Conservation (phyloP, 441 rosid species). For the Syzygium syzygioides region DNA sequence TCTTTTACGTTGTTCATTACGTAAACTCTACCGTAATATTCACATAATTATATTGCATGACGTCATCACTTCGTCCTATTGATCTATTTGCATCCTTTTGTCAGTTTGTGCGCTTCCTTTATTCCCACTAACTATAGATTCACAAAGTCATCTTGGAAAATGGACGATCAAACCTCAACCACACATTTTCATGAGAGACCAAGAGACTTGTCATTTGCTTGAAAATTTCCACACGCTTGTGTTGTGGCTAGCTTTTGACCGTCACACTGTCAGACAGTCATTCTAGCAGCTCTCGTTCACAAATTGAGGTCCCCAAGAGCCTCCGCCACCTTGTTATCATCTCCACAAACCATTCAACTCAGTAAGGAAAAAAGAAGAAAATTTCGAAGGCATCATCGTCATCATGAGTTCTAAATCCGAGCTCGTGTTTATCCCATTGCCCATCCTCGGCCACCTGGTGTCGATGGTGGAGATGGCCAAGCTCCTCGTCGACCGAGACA, state of each 20-base stretch:
- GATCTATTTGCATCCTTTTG: neutral
- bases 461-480: constrained; percentile 1
- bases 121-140: neutral
- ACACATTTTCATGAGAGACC: too few species aligned
- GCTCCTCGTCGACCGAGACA: neutral
- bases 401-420: neutral
- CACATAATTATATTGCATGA: neutral
- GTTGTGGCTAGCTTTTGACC: too few species aligned
- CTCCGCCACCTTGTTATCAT: neutral
- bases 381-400: neutral
- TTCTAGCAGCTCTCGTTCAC: neutral
- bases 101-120: neutral
- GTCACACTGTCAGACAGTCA: too few species aligned
- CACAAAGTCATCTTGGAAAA: too few species aligned
- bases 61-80: neutral
- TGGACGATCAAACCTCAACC: too few species aligned
- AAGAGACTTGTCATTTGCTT: too few species aligned
- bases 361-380: neutral
- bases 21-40: too few species aligned
- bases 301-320: neutral
- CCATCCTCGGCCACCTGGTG: neutral
- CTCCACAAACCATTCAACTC: neutral
- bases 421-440: neutral
- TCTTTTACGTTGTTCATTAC: neutral
- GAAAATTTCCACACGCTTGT: too few species aligned